These are phyloP conservation scores for Prorocentrum cordatum DNA, from an alignment of 169 alveolate species.

Conservation along the genomic window DNA sequence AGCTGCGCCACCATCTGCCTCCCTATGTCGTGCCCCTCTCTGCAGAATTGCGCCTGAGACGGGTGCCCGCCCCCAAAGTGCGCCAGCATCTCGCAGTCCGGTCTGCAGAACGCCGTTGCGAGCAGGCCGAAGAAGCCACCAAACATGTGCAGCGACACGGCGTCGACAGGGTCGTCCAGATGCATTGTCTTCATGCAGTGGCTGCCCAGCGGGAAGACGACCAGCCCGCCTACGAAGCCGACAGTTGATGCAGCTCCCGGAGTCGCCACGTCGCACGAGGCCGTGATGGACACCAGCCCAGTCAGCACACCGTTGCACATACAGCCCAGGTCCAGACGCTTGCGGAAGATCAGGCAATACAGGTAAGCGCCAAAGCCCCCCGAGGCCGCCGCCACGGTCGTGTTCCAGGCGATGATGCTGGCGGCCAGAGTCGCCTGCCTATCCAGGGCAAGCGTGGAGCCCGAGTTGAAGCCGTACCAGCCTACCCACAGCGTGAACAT, in stretches of 20 bases:
- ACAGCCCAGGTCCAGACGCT: conserved; percentile 28
- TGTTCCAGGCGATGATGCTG: conserved; percentile 16
- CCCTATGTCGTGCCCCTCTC: too few relatives aligned
- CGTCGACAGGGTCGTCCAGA: conserved; percentile 1
- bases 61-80: too few relatives aligned
- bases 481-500: conserved; percentile 59
- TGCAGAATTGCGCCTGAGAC: too few relatives aligned
- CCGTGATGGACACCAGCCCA: conserved; percentile 50
- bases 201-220: conserved; percentile 6
- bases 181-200: not conserved
- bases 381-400: conserved; percentile 36
- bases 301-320: conserved; percentile 21
- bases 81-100: conserved; percentile 34
- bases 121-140: conserved; percentile 30
- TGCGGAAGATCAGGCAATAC: not conserved
- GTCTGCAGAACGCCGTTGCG: conserved; percentile 23
- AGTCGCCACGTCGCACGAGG: conserved; percentile 29
- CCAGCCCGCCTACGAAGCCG: not conserved
- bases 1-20: too few relatives aligned
- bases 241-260: not conserved
- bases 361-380: conserved; percentile 54
- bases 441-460: not conserved
- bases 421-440: not conserved
- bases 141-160: not conserved
- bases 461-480: conserved; percentile 27